Evolutionary conservation across 2,329 filamentous ascomycete species (phyloP).

Genomic region (Penicillium janthinellum): DNA sequence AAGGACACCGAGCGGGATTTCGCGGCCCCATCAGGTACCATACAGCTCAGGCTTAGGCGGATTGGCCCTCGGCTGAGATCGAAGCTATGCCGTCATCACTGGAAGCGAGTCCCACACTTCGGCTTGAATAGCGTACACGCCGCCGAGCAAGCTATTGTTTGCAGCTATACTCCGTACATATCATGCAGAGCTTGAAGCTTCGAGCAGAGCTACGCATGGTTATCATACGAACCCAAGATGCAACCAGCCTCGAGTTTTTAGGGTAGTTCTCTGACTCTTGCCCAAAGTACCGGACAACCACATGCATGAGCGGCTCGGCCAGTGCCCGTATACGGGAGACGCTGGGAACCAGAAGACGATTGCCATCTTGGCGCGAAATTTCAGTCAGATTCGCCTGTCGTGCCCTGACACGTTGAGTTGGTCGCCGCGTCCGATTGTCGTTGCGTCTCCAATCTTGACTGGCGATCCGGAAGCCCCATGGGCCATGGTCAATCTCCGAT

Average conservation of each 20-base stretch:
- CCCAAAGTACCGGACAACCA: conserved; percentile 4
- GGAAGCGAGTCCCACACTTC: conserved; percentile 37
- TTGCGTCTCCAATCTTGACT: conserved; percentile 27
- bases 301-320: conserved; percentile 24
- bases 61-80: conserved; percentile 20
- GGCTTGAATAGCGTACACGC: conserved; percentile 23
- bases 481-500: conserved; percentile 7
- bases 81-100: conserved; percentile 33
- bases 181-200: background rate
- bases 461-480: conserved; percentile 28
- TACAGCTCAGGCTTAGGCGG: conserved; percentile 12
- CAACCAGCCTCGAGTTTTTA: background rate
- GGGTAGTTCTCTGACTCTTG: background rate
- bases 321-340: conserved; percentile 6
- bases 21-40: background rate
- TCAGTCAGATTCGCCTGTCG: conserved; percentile 18
- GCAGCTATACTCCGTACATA: background rate
- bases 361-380: conserved; percentile 28
- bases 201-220: background rate
- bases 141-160: conserved; percentile 5
- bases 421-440: conserved; percentile 25
- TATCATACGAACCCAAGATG: background rate
- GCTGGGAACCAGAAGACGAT: conserved; percentile 6
- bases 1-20: conserved; percentile 11
- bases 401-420: conserved; percentile 31